Percentiles rank a stretch among this genome's conserved stretches.
Evolutionary conservation across 2,329 filamentous ascomycete genomes (phyloP).

Genomic region (Esteya vermicola): DNA sequence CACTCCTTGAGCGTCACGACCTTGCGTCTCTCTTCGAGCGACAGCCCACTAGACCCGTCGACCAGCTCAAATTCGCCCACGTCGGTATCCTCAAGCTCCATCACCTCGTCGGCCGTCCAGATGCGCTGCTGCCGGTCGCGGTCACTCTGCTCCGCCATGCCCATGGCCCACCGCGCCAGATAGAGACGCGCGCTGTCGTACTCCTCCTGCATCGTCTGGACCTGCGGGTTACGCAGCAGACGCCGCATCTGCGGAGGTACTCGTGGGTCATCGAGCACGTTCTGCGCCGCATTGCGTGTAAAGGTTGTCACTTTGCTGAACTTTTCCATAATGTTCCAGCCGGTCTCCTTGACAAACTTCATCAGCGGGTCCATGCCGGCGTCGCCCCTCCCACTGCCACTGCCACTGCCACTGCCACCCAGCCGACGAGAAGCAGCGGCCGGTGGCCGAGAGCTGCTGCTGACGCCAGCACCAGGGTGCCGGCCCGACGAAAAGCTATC

Average conservation of each 20-base stretch:
- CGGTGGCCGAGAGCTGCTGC: too few species aligned
- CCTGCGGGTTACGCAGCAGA: conserved; percentile 79
- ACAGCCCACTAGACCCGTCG: conserved; percentile 56
- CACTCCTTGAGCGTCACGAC: conserved; percentile 73
- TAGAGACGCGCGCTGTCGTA: conserved; percentile 95
- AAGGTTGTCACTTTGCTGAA: conserved; percentile 97
- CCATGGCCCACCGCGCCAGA: conserved; percentile 94
- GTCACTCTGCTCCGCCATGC: conserved; percentile 93
- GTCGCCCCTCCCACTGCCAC: conserved; percentile 27
- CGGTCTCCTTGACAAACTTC: conserved; percentile 85
- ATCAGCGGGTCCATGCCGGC: conserved; percentile 83
- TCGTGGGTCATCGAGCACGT: conserved; percentile 81
- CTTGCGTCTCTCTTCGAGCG: conserved; percentile 62
- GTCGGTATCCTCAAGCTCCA: conserved; percentile 87
- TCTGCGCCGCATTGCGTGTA: conserved; percentile 79
- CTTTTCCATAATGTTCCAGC: conserved; percentile 94
- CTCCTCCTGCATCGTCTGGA: conserved; percentile 89
- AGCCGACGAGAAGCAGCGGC: conserved; percentile 16
- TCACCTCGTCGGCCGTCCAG: conserved; percentile 83
- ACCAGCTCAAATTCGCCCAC: conserved; percentile 94
- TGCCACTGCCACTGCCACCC: conserved; percentile 17
- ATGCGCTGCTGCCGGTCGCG: conserved; percentile 71
- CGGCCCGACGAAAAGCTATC: conserved; percentile 21
- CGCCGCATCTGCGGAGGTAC: conserved; percentile 77
- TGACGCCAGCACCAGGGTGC: too few species aligned